These are phyloP conservation scores for Phytophthora vignae DNA, from an alignment of 352 stramenopile genomes.

Conservation along the genomic window DNA sequence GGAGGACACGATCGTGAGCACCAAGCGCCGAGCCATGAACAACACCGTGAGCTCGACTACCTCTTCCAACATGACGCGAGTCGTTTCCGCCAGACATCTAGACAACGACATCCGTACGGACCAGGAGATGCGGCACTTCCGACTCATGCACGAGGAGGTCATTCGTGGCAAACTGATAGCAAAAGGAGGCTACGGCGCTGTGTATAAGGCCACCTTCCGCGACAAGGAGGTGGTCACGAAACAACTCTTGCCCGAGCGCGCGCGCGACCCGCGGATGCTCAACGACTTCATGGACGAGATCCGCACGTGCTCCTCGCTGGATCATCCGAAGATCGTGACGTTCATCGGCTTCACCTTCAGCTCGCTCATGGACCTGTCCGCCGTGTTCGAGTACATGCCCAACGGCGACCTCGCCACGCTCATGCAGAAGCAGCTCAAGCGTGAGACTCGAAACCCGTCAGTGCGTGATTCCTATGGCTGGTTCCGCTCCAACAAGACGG, in stretches of 20 bases:
- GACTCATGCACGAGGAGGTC: constrained; percentile 60
- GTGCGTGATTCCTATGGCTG: constrained; percentile 38
- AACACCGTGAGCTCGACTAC: constrained; percentile 26
- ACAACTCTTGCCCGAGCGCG: constrained; percentile 46
- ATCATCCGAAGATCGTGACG: constrained; percentile 59
- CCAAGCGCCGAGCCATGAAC: constrained; percentile 18
- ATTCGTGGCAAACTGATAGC: constrained; percentile 48
- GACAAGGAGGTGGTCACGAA: constrained; percentile 53
- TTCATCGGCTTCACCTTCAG: constrained; percentile 67
- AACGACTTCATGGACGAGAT: constrained; percentile 66
- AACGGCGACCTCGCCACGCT: constrained; percentile 55
- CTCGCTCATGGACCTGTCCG: constrained; percentile 58
- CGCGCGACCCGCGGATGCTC: constrained; percentile 43
- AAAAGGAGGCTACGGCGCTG: constrained; percentile 64
- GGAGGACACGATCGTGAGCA: constrained; percentile 29
- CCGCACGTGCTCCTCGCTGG: constrained; percentile 44
- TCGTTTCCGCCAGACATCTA: constrained; percentile 34
- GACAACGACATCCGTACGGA: constrained; percentile 80
- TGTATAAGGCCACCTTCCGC: constrained; percentile 61
- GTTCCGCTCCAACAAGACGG: constrained; percentile 35
- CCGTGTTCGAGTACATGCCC: constrained; percentile 60
- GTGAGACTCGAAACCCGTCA: constrained; percentile 34
- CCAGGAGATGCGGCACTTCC: constrained; percentile 59
- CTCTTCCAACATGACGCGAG: constrained; percentile 4
- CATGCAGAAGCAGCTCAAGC: constrained; percentile 44